Conservation (phyloP, 108 stramenopile genomes). For the Nitzschia putrida region DNA sequence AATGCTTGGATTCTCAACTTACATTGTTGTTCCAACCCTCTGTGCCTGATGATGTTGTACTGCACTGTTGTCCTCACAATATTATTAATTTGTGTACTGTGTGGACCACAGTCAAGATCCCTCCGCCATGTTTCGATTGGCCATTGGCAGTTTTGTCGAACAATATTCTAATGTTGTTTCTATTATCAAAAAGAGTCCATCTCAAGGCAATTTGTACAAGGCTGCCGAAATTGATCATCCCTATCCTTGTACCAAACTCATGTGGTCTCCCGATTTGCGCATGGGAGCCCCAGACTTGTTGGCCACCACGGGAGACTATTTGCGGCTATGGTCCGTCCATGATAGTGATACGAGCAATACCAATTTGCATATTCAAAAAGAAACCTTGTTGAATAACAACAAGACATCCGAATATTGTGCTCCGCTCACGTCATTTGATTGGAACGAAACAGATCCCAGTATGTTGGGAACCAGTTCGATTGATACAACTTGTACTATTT, state of each 20-base stretch:
- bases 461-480: conserved; percentile 90
- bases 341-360: conserved; percentile 25
- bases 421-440: conserved; percentile 93
- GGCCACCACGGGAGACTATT: conserved; percentile 97
- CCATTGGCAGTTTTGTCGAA: conserved; percentile 95
- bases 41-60: too few relatives aligned
- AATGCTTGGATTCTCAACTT: too few relatives aligned
- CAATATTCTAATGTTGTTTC: conserved; percentile 96
- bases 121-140: conserved; percentile 85
- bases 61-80: too few relatives aligned
- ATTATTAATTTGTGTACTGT: too few relatives aligned
- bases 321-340: conserved; percentile 88
- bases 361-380: conserved; percentile 65
- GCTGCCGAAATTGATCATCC: conserved; percentile 91
- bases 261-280: conserved; percentile 78
- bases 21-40: too few relatives aligned
- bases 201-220: conserved; percentile 52
- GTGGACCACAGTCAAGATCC: conserved; percentile 9
- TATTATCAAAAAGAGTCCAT: conserved; percentile 60
- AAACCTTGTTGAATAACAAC: conserved; percentile 93
- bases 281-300: conserved; percentile 78
- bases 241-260: conserved; percentile 92
- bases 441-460: conserved; percentile 92
- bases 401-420: conserved; percentile 97
- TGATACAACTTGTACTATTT: conserved; percentile 99